These are phyloP conservation scores for Hemileccinum rubropunctum DNA, from an alignment of 768 basidiomycete genomes.

Conservation along the genomic window DNA sequence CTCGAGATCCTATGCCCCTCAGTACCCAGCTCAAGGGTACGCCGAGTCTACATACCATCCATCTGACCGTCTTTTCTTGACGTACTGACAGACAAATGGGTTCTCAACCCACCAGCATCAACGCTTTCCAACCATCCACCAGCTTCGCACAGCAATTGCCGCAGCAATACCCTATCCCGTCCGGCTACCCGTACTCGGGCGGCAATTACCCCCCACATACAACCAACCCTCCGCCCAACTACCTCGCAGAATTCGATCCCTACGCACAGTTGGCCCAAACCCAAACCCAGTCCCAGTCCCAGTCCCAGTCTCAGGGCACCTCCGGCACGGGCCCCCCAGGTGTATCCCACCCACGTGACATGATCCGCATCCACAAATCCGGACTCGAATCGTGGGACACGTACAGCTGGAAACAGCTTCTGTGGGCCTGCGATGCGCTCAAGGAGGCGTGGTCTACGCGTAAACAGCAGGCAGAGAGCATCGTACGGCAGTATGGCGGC, in stretches of 20 bases:
- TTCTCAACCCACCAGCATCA: slow-evolving; percentile 30
- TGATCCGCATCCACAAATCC: slow-evolving; percentile 60
- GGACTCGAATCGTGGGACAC: slow-evolving; percentile 72
- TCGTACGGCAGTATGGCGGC: slow-evolving; percentile 46
- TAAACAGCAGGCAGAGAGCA: slow-evolving; percentile 51
- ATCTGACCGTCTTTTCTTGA: slow-evolving; percentile 1
- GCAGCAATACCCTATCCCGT: slow-evolving; percentile 20
- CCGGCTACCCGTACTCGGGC: slow-evolving; percentile 28
- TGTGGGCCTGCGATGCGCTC: slow-evolving; percentile 60
- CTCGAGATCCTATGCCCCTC: slow-evolving; percentile 22
- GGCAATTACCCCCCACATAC: slow-evolving; percentile 27
- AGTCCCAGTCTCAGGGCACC: slow-evolving; percentile 4
- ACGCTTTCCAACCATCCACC: slow-evolving; percentile 48
- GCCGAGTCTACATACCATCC: neutral
- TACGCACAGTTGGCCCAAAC: slow-evolving; percentile 23
- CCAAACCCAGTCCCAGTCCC: neutral
- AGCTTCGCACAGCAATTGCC: slow-evolving; percentile 56
- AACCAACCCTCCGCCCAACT: slow-evolving; percentile 14
- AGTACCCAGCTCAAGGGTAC: slow-evolving; percentile 23
- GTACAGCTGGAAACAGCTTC: slow-evolving; percentile 69
- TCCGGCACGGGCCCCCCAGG: slow-evolving; percentile 30
- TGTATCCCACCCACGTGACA: slow-evolving; percentile 60
- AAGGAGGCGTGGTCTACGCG: slow-evolving; percentile 63
- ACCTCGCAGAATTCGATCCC: slow-evolving; percentile 42
- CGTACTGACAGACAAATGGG: slow-evolving; percentile 23